A percentile compares a stretch with the other conserved stretches of the same genome.
These are phyloP conservation scores for Suhomyces sp. DNA, from an alignment of 805 yeast species.

Conservation along the genomic window DNA sequence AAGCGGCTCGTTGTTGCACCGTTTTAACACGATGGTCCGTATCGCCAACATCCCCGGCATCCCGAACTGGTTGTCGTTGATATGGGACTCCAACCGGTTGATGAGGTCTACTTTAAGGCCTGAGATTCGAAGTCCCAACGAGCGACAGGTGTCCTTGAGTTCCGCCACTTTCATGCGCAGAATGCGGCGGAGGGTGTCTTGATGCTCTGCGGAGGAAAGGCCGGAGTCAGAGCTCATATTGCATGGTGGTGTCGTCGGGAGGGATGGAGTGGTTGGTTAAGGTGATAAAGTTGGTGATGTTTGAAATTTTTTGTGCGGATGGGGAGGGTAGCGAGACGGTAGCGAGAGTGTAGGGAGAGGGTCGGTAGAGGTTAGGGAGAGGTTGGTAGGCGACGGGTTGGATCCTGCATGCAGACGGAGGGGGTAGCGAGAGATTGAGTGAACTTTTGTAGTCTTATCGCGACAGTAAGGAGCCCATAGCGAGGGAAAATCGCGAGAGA, in stretches of 20 bases:
- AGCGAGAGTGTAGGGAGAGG: not conserved
- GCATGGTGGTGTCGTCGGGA: not conserved
- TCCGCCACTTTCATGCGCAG: conserved; percentile 47
- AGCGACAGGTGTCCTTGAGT: conserved; percentile 52
- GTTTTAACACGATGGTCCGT: conserved; percentile 42
- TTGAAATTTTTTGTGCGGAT: not conserved
- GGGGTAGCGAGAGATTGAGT: no score
- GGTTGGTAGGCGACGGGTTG: not conserved
- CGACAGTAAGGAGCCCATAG: no score
- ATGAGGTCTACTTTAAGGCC: conserved; percentile 66
- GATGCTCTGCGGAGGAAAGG: conserved; percentile 12
- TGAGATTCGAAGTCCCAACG: conserved; percentile 46
- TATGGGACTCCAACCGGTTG: conserved; percentile 49
- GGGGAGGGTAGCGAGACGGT: not conserved
- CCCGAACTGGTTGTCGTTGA: conserved; percentile 41
- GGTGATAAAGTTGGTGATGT: not conserved
- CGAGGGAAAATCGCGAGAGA: no score
- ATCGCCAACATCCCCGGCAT: conserved; percentile 45
- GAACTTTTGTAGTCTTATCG: no score
- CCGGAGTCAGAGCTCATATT: conserved; percentile 3
- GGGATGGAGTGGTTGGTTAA: no score
- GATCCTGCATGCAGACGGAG: no score
- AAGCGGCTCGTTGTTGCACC: conserved; percentile 31
- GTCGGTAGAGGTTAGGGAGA: not conserved
- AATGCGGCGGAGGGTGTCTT: conserved; percentile 30